Percentiles rank a stretch among this genome's conserved stretches.
Conservation (phyloP, 1,284 basidiomycete genomes). For the Cutaneotrichosporon arboriforme region DNA sequence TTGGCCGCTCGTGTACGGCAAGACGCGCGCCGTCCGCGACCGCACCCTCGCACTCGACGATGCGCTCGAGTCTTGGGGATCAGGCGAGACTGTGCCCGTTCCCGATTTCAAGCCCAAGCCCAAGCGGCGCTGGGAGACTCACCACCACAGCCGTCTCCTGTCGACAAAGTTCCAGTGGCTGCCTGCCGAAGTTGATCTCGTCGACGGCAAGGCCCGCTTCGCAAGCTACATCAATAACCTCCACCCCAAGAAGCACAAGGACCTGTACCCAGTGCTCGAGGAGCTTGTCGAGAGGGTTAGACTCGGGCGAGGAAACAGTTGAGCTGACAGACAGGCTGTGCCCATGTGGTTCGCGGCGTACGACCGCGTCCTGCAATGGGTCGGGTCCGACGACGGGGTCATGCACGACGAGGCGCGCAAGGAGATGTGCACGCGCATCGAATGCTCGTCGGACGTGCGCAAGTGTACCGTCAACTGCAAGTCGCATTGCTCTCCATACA, state of each 20-base stretch:
- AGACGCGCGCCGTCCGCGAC: conserved; percentile 2
- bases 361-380: conserved; percentile 6
- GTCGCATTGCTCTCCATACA: no score
- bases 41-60: not conserved
- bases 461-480: no score
- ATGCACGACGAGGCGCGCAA: not conserved
- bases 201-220: not conserved
- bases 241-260: not conserved
- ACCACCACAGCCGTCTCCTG: not conserved
- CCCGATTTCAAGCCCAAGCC: not conserved
- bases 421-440: conserved; percentile 2
- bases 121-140: not conserved
- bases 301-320: no score
- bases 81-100: conserved; percentile 2
- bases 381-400: not conserved
- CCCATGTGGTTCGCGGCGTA: conserved; percentile 6
- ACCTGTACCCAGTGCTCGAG: conserved; percentile 6
- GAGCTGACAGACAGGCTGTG: not conserved
- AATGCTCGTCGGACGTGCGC: no score
- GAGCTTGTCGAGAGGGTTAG: conserved; percentile 5
- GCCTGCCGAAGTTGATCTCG: conserved; percentile 8
- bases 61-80: not conserved
- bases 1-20: conserved; percentile 11
- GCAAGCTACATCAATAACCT: conserved; percentile 16
- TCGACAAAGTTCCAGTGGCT: conserved; percentile 15